A percentile compares a stretch with the other conserved stretches of the same genome.
These are phyloP conservation scores for Pyrenula aspistea DNA, from an alignment of 495 filamentous ascomycete species.

Conservation along the genomic window DNA sequence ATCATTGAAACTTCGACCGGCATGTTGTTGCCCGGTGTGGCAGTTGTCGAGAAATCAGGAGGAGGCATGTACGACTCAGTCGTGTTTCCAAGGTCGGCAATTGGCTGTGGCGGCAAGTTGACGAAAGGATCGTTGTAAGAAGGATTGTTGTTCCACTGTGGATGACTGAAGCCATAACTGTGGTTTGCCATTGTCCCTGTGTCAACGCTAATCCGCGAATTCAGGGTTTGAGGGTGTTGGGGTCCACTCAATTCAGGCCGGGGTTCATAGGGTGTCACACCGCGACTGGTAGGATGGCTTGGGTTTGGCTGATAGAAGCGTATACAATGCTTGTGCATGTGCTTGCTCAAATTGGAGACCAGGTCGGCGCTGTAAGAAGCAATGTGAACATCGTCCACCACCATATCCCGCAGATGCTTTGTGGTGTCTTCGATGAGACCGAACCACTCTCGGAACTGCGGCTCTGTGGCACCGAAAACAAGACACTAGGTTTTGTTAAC, in stretches of 20 bases:
- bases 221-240: slow-evolving; percentile 17
- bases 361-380: slow-evolving; percentile 88
- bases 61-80: slow-evolving; percentile 39
- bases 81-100: slow-evolving; percentile 31
- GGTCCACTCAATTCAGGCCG: slow-evolving; percentile 25
- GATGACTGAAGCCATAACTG: slow-evolving; percentile 5
- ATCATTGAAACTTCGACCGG: slow-evolving; percentile 17
- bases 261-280: slow-evolving; percentile 25
- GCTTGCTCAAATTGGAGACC: slow-evolving; percentile 65
- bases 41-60: slow-evolving; percentile 37
- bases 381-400: slow-evolving; percentile 95
- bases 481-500: slow-evolving; percentile 51
- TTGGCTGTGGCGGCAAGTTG: slow-evolving; percentile 32
- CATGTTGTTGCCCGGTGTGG: slow-evolving; percentile 25
- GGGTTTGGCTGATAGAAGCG: slow-evolving; percentile 35
- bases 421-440: slow-evolving; percentile 70
- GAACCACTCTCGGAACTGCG: slow-evolving; percentile 73
- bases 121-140: slow-evolving; percentile 29
- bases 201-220: slow-evolving; percentile 19
- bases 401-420: slow-evolving; percentile 66
- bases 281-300: slow-evolving; percentile 24
- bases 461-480: slow-evolving; percentile 80
- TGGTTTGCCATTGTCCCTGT: slow-evolving; percentile 3
- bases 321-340: slow-evolving; percentile 64
- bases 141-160: slow-evolving; percentile 10